These are phyloP conservation scores for Earliella scabrosa DNA, from an alignment of 1,284 basidiomycete species.

Conservation along the genomic window DNA sequence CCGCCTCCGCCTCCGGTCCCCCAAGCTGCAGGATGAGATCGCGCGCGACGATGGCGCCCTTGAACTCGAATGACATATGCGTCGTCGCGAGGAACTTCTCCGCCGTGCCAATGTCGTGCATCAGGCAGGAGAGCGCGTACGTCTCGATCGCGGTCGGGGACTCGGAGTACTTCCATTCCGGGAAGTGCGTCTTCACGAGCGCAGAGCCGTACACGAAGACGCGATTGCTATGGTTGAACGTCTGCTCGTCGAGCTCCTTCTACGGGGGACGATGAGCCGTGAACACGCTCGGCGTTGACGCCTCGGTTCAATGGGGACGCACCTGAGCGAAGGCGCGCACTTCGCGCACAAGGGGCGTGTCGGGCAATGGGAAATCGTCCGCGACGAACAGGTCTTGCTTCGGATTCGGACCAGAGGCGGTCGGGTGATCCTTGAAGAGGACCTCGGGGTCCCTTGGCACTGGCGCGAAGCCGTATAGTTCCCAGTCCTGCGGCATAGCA, in stretches of 20 bases:
- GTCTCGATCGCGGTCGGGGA: constrained; percentile 40
- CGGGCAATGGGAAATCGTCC: constrained; percentile 48
- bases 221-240: constrained; percentile 55
- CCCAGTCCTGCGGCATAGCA: constrained; percentile 18
- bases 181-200: constrained; percentile 52
- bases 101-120: constrained; percentile 62
- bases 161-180: constrained; percentile 47
- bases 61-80: constrained; percentile 64
- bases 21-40: constrained; percentile 50
- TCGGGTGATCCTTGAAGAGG: constrained; percentile 52
- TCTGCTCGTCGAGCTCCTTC: constrained; percentile 52
- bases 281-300: not conserved
- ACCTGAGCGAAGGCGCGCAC: constrained; percentile 49
- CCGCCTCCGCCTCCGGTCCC: constrained; percentile 55
- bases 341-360: constrained; percentile 44
- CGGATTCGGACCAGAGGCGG: constrained; percentile 48
- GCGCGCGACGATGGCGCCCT: constrained; percentile 57
- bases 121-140: constrained; percentile 54
- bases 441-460: constrained; percentile 54
- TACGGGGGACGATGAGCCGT: constrained; percentile 21
- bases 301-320: not conserved
- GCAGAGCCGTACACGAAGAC: constrained; percentile 57
- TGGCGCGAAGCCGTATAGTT: constrained; percentile 51
- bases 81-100: constrained; percentile 53
- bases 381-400: constrained; percentile 49